Conservation (phyloP, 2,329 filamentous ascomycete species). For the Talaromyces sp. region DNA sequence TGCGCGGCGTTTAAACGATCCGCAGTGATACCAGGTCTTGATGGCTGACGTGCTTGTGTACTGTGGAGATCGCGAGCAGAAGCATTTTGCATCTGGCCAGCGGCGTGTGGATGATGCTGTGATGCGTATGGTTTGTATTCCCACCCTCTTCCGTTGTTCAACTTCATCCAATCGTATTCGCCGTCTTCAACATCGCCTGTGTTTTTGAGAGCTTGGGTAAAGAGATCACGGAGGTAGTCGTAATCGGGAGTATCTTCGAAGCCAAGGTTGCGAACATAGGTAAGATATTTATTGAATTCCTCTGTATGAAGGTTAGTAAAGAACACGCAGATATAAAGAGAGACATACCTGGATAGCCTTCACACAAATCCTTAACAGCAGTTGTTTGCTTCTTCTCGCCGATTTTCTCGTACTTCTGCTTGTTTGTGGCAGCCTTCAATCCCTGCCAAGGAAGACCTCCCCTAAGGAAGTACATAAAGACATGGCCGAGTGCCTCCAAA, state of each 20-base stretch:
- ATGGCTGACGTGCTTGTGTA: conserved; percentile 55
- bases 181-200: conserved; percentile 93
- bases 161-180: conserved; percentile 99
- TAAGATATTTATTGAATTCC: conserved; percentile 96
- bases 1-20: conserved; percentile 92
- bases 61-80: conserved; percentile 81
- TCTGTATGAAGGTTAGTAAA: conserved; percentile 46
- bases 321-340: not conserved
- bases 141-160: conserved; percentile 90
- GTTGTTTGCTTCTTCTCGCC: conserved; percentile 99
- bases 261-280: conserved; percentile 92
- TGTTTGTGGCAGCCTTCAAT: conserved; percentile 64
- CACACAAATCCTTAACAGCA: conserved; percentile 91
- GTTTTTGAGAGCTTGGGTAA: conserved; percentile 93
- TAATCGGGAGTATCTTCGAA: conserved; percentile 99
- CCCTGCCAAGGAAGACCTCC: conserved; percentile 65
- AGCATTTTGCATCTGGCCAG: conserved; percentile 70
- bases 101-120: conserved; percentile 66
- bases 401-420: conserved; percentile 99
- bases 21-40: conserved; percentile 63
- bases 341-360: conserved; percentile 70
- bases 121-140: conserved; percentile 69
- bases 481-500: conserved; percentile 73
- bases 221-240: conserved; percentile 92
- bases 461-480: conserved; percentile 65